phyloP scores from a whole-genome alignment of 371 early-diverging fungal genomes.

The Mucor sp. region DNA sequence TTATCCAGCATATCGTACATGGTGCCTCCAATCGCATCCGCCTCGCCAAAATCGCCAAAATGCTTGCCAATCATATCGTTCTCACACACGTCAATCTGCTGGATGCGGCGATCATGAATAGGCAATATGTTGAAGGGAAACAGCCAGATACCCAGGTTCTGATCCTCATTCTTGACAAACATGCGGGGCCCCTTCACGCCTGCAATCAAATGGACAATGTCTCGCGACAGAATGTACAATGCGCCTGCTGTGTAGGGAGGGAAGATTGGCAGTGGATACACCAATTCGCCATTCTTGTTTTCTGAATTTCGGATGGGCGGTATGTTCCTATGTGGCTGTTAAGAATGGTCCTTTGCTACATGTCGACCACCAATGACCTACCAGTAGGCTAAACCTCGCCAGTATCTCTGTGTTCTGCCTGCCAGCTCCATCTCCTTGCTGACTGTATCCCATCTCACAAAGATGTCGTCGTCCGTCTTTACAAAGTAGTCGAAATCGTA shows the following conservation, averaged over 20 bases:
- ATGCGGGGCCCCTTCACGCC: slow-evolving; percentile 54
- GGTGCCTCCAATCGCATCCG: slow-evolving; percentile 56
- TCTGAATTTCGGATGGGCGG: slow-evolving; percentile 43
- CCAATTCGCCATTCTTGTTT: slow-evolving; percentile 50
- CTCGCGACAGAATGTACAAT: slow-evolving; percentile 58
- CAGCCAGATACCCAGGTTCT: slow-evolving; percentile 63
- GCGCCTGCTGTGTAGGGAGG: slow-evolving; percentile 65
- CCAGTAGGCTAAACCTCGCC: slow-evolving; percentile 66
- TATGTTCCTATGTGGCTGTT: slow-evolving; percentile 42
- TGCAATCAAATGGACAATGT: slow-evolving; percentile 57
- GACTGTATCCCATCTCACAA: slow-evolving; percentile 66
- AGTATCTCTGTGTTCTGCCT: slow-evolving; percentile 57
- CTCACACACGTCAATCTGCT: slow-evolving; percentile 66
- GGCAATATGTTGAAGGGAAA: slow-evolving; percentile 61
- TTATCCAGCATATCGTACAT: slow-evolving; percentile 62
- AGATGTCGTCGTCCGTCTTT: slow-evolving; percentile 71
- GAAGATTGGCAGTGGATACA: slow-evolving; percentile 52
- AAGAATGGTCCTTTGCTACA: no score
- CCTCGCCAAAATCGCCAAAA: slow-evolving; percentile 58
- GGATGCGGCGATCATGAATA: slow-evolving; percentile 59
- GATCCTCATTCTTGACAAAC: slow-evolving; percentile 60
- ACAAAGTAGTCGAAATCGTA: slow-evolving; percentile 62
- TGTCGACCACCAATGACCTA: slow-evolving; percentile 23
- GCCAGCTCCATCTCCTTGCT: slow-evolving; percentile 51
- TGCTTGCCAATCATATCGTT: slow-evolving; percentile 66